Conservation (phyloP, 2,329 filamentous ascomycete species). For the Alternaria sp. region DNA sequence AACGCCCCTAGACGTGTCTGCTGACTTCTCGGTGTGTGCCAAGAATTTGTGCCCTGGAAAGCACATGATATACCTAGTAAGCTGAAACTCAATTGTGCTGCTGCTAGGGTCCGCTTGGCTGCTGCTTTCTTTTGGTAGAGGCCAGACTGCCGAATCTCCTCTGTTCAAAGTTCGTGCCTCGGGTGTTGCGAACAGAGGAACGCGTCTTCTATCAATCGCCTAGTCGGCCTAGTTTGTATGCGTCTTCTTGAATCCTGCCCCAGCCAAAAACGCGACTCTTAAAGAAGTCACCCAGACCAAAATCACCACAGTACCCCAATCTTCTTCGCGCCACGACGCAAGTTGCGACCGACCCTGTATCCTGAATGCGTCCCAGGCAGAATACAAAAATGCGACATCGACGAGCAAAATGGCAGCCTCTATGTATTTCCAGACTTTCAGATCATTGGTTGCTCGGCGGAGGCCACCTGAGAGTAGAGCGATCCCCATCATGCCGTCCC, state of each 20-base stretch:
- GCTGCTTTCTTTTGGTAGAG: background rate
- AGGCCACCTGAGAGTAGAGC: background rate
- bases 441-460: background rate
- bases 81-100: conserved; percentile 3
- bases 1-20: background rate
- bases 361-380: background rate
- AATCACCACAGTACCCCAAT: background rate
- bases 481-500: background rate
- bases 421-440: background rate
- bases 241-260: background rate
- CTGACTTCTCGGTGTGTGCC: background rate
- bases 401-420: background rate
- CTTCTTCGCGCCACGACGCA: background rate
- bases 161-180: background rate
- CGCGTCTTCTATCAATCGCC: background rate
- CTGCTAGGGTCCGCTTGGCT: background rate
- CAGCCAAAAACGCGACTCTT: background rate
- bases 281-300: background rate
- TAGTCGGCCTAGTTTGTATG: background rate
- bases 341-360: background rate
- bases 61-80: background rate
- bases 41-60: background rate
- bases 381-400: background rate
- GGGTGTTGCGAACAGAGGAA: background rate
- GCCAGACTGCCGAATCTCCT: background rate